phyloP scores from a whole-genome alignment of 2,329 filamentous ascomycete genomes.

The Nemania serpens region DNA sequence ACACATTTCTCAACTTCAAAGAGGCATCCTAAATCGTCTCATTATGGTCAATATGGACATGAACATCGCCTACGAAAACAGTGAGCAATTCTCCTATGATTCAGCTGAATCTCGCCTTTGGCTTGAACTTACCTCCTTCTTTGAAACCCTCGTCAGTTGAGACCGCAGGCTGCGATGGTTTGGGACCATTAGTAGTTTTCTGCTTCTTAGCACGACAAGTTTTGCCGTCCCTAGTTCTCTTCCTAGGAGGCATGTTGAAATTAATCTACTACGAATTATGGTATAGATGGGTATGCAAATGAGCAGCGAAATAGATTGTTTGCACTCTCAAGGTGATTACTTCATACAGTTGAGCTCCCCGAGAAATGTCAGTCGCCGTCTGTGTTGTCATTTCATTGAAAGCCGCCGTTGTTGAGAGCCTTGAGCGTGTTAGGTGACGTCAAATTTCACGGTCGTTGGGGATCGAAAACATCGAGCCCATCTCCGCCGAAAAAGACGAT shows the following conservation, averaged over 20 bases:
- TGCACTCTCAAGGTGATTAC: too few species aligned
- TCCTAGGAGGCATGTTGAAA: slow-evolving; percentile 16
- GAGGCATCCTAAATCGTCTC: slow-evolving; percentile 27
- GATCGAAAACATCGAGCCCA: too few species aligned
- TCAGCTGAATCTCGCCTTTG: not conserved
- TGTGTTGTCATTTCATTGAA: too few species aligned
- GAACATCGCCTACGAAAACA: slow-evolving; percentile 16
- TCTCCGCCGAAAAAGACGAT: too few species aligned
- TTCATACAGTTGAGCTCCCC: too few species aligned
- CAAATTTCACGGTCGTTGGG: too few species aligned
- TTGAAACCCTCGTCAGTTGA: slow-evolving; percentile 29
- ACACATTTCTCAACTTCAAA: slow-evolving; percentile 29
- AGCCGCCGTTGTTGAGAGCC: too few species aligned
- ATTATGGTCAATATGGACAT: slow-evolving; percentile 27
- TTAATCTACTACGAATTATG: too few species aligned
- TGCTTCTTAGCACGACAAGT: slow-evolving; percentile 24
- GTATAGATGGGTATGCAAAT: too few species aligned
- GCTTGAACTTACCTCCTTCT: slow-evolving; percentile 20
- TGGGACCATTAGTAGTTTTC: slow-evolving; percentile 24
- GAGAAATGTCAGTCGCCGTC: too few species aligned
- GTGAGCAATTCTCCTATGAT: not conserved
- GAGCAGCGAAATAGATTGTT: too few species aligned
- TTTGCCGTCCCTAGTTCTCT: slow-evolving; percentile 17
- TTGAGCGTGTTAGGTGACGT: too few species aligned
- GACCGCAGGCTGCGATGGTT: slow-evolving; percentile 22